These are phyloP conservation scores for Quercus aquifolioides DNA, from an alignment of 306 rosid species.

Conservation along the genomic window DNA sequence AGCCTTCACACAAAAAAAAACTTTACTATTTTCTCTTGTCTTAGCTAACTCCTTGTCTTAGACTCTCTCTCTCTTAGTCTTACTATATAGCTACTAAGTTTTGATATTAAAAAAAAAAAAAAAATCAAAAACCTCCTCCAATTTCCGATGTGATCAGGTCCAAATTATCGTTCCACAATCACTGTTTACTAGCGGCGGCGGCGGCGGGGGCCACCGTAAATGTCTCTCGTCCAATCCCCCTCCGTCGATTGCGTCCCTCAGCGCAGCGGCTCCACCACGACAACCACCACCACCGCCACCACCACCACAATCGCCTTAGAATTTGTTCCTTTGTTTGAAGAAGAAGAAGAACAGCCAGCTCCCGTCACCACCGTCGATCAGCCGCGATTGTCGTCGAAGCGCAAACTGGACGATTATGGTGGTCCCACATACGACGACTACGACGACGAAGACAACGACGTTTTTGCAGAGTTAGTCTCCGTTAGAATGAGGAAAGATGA, in stretches of 20 bases:
- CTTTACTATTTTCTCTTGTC: no score
- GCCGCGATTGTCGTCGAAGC: conserved; percentile 50
- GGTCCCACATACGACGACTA: conserved; percentile 45
- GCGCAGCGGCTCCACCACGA: conserved; percentile 22
- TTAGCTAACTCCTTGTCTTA: no score
- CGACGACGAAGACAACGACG: conserved; percentile 36
- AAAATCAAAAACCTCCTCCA: no score
- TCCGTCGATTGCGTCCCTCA: conserved; percentile 48
- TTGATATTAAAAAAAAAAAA: no score
- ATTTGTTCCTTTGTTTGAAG: no score
- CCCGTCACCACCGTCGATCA: conserved; percentile 20
- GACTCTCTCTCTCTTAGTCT: neutral
- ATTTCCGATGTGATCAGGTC: conserved; percentile 11
- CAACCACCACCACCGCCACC: no score
- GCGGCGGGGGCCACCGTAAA: conserved; percentile 35
- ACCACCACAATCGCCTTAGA: neutral
- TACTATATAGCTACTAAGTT: no score
- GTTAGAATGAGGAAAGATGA: conserved; percentile 71
- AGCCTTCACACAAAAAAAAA: no score
- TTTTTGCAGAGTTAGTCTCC: conserved; percentile 46
- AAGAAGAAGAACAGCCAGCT: no score
- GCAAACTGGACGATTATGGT: conserved; percentile 66
- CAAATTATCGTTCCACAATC: conserved; percentile 3
- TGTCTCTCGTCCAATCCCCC: conserved; percentile 62
- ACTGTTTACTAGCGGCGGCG: conserved; percentile 32